A percentile compares a stretch with the other conserved stretches of the same genome.
Evolutionary conservation across 306 rosid species (phyloP).

Genomic region (Vigna radiata): DNA sequence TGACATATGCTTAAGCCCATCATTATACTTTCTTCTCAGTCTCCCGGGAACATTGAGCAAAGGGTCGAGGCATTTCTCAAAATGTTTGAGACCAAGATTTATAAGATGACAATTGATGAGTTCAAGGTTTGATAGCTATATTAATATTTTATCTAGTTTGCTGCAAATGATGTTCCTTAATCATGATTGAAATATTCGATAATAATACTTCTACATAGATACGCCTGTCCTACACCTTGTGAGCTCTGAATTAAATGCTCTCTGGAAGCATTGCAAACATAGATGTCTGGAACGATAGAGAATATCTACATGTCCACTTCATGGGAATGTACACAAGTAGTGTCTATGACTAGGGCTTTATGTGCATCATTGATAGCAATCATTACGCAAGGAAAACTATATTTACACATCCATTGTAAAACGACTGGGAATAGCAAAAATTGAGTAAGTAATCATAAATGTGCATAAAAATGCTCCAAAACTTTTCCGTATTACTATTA

Average conservation of each 20-base stretch:
- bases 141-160: conserved; percentile 30
- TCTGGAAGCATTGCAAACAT: not conserved
- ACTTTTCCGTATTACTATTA: not conserved
- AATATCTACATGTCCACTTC: conserved; percentile 6
- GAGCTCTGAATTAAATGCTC: conserved; percentile 32
- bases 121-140: conserved; percentile 70
- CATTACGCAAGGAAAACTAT: not conserved
- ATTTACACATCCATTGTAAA: conserved; percentile 16
- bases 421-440: too few species aligned
- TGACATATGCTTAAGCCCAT: conserved; percentile 34
- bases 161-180: conserved; percentile 27
- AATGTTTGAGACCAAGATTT: conserved; percentile 73
- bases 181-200: conserved; percentile 14
- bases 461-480: not conserved
- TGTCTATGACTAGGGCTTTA: conserved; percentile 18
- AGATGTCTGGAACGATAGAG: conserved; percentile 21
- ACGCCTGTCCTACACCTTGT: conserved; percentile 29
- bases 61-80: conserved; percentile 88
- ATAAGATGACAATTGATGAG: conserved; percentile 81
- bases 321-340: conserved; percentile 19
- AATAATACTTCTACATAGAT: conserved; percentile 30
- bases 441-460: not conserved
- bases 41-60: conserved; percentile 74
- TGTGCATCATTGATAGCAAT: not conserved
- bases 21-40: conserved; percentile 57